phyloP scores from a whole-genome alignment of 2,329 filamentous ascomycete species.

The Xylariaceae sp. region DNA sequence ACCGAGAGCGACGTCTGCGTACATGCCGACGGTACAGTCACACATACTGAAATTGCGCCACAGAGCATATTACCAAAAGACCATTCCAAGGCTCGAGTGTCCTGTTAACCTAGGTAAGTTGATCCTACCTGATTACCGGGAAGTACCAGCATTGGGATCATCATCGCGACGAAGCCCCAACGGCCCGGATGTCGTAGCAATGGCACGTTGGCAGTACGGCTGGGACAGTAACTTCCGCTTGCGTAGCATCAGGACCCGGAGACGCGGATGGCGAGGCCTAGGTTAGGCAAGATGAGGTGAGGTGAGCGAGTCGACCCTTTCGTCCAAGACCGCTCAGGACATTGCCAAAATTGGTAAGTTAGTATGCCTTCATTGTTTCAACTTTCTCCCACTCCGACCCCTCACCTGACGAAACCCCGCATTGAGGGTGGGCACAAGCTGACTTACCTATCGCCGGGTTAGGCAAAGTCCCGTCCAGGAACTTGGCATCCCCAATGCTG shows the following conservation, averaged over 20 bases:
- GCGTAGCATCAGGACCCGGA: conserved; percentile 2
- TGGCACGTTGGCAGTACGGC: background rate
- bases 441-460: background rate
- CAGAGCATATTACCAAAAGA: background rate
- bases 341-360: no score
- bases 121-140: background rate
- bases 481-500: no score
- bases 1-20: no score
- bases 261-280: conserved; percentile 9
- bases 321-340: conserved; percentile 4
- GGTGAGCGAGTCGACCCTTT: background rate
- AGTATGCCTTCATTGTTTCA: no score
- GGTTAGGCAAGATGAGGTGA: conserved; percentile 1
- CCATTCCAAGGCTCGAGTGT: background rate
- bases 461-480: no score
- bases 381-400: conserved; percentile 2
- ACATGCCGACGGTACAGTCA: no score
- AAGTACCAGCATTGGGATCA: background rate
- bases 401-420: conserved; percentile 16
- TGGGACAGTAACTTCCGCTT: background rate
- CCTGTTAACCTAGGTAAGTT: background rate
- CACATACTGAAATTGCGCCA: no score
- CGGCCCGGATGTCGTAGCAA: background rate
- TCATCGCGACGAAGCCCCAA: no score
- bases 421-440: conserved; percentile 5